Percentiles rank a stretch among this genome's conserved stretches.
Conservation (phyloP, 345 rosid species). For the Leavenworthia alabamica region DNA sequence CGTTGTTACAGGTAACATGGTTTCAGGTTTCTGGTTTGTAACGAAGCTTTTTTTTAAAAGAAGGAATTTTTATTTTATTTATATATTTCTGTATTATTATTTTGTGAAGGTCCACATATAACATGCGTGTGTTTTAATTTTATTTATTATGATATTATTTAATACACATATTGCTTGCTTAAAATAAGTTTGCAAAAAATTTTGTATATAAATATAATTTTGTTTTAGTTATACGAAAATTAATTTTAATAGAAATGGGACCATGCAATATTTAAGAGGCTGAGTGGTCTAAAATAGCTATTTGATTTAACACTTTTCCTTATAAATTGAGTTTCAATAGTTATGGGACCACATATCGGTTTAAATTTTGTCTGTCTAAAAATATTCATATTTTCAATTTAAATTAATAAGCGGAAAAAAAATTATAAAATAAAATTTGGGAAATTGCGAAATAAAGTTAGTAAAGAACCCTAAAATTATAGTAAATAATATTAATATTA, state of each 20-base stretch:
- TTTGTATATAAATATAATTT: background rate
- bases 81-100: background rate
- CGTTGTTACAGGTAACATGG: slow-evolving; percentile 36
- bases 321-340: slow-evolving; percentile 8
- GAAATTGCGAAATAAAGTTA: background rate
- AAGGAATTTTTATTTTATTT: background rate
- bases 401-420: background rate
- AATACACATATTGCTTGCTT: background rate
- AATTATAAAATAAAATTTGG: background rate
- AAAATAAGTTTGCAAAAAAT: background rate
- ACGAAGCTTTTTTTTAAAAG: slow-evolving; percentile 8
- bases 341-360: slow-evolving; percentile 24
- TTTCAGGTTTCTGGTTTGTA: slow-evolving; percentile 32
- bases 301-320: background rate
- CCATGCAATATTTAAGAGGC: slow-evolving; percentile 13
- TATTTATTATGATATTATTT: background rate
- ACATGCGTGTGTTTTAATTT: slow-evolving; percentile 19
- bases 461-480: background rate
- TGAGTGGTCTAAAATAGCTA: slow-evolving; percentile 23
- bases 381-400: slow-evolving; percentile 6
- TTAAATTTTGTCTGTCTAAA: slow-evolving; percentile 17
- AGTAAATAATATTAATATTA: background rate
- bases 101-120: slow-evolving; percentile 3
- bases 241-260: slow-evolving; percentile 6
- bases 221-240: background rate